Evolutionary conservation across 75 land plant species (phyloP), one percentile per base, ranked within the genome.

Genomic region (Sequoiadendron giganteum): DNA sequence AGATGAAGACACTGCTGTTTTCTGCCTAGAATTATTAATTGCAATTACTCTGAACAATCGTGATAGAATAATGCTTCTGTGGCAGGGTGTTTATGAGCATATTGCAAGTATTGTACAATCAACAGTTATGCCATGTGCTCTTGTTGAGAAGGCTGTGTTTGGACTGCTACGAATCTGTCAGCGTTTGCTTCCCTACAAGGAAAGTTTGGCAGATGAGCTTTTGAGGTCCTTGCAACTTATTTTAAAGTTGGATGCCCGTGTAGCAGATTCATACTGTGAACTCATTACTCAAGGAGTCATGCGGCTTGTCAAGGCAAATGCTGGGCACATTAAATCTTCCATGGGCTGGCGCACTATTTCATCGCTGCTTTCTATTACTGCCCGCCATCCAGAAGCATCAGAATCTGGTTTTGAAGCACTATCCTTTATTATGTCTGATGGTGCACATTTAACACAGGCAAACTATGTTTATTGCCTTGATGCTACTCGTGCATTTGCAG

Each of bases 21-120:
- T 98, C 89, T 98, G 99, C 90, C 91, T 97, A 75, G 99, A 98
- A 87, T 88, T 98, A 87, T 90, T 98, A 25, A 95, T 97, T 91
- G 99, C 99, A 18, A 94, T 98, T 38, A 96, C 98, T 40, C 85
- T 98, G 54, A 97, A 97, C 78, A 98, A 98, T 85, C 91, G 99
- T 21, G 99, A 98, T 78, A 92, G 99, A 45, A 96, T 98, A 89
- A 89, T 85, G 65, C 95, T 97, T 84, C 93, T 98, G 0, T 98
- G 99, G 99, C 99, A 94, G 82, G 97, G 96, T 80, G 97, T 98
- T 38, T 95, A 97, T 92, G 99, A 97, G 85, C 99, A 98, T 88
- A 98, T 97, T 83, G 93, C 94, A 10, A 93, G 91, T 43, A 97
- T 97, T 82, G 96, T 97, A 40, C 98, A 97, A 83, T 91, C 96